A percentile compares a stretch with the other conserved stretches of the same genome.
Conservation (phyloP, 2,329 filamentous ascomycete genomes). For the Fusarium verticillioides region DNA sequence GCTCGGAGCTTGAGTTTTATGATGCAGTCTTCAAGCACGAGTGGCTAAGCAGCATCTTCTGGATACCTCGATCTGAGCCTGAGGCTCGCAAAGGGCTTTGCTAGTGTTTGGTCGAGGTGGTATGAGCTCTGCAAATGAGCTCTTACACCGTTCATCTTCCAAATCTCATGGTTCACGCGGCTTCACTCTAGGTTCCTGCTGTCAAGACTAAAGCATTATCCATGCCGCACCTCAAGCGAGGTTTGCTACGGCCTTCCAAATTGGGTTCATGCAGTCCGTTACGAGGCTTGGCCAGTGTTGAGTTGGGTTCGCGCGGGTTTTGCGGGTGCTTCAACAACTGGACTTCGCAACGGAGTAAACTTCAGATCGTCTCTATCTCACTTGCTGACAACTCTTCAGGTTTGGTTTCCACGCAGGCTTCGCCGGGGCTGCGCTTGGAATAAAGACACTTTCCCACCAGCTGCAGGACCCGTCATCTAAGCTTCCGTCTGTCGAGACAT, state of each 20-base stretch:
- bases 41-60: background rate
- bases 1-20: background rate
- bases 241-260: no score
- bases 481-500: constrained; percentile 62
- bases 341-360: background rate
- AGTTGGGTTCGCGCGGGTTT: no score
- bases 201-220: background rate
- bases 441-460: constrained; percentile 88
- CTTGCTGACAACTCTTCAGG: constrained; percentile 41
- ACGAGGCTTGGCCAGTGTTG: no score
- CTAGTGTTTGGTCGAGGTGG: background rate
- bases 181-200: background rate
- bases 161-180: background rate
- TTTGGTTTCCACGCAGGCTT: constrained; percentile 83
- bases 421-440: constrained; percentile 76
- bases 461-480: constrained; percentile 75
- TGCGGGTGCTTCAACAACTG: background rate
- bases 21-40: background rate
- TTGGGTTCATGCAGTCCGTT: background rate
- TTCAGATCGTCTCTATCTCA: background rate
- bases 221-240: background rate
- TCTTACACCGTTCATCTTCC: background rate
- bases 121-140: background rate
- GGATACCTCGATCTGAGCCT: background rate
- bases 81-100: background rate